These are phyloP conservation scores for Xylaria sp. DNA, from an alignment of 2,329 filamentous ascomycete genomes.

Conservation along the genomic window DNA sequence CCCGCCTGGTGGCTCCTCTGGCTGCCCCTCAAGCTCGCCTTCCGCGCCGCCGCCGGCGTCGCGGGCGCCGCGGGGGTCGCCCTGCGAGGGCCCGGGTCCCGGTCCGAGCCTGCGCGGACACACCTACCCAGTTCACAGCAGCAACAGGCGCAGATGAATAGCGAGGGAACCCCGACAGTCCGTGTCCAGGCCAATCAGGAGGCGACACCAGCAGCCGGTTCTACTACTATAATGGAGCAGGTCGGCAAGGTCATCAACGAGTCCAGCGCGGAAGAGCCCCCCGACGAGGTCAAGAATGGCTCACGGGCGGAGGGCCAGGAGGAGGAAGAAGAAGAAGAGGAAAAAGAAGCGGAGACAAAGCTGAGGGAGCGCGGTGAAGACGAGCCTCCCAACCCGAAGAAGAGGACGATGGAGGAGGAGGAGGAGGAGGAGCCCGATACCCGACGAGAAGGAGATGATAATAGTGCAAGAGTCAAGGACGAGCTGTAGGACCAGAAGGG, in stretches of 20 bases:
- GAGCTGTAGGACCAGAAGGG: conserved; percentile 42
- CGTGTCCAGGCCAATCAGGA: conserved; percentile 43
- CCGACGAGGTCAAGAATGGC: background rate
- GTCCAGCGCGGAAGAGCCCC: conserved; percentile 16
- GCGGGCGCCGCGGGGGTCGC: conserved; percentile 58
- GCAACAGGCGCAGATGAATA: conserved; percentile 34
- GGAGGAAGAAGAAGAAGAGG: conserved; percentile 22
- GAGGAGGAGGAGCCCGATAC: conserved; percentile 34
- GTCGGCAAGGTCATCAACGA: conserved; percentile 58
- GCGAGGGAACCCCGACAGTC: conserved; percentile 52
- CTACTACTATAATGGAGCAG: conserved; percentile 54
- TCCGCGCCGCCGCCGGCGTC: conserved; percentile 59
- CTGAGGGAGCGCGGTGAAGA: conserved; percentile 37
- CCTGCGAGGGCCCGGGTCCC: conserved; percentile 34
- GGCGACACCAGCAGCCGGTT: conserved; percentile 30
- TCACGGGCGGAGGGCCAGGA: conserved; percentile 20
- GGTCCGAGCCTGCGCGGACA: conserved; percentile 27
- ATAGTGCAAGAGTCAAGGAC: conserved; percentile 38
- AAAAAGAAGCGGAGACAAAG: conserved; percentile 35
- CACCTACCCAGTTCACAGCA: conserved; percentile 23
- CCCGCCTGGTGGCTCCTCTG: conserved; percentile 89
- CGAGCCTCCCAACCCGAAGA: conserved; percentile 32
- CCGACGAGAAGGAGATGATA: conserved; percentile 25
- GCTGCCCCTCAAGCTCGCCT: conserved; percentile 73
- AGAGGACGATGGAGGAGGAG: conserved; percentile 38